Conservation (phyloP, 2,329 filamentous ascomycete genomes). For the Parasarocladium wereldwijsianum region DNA sequence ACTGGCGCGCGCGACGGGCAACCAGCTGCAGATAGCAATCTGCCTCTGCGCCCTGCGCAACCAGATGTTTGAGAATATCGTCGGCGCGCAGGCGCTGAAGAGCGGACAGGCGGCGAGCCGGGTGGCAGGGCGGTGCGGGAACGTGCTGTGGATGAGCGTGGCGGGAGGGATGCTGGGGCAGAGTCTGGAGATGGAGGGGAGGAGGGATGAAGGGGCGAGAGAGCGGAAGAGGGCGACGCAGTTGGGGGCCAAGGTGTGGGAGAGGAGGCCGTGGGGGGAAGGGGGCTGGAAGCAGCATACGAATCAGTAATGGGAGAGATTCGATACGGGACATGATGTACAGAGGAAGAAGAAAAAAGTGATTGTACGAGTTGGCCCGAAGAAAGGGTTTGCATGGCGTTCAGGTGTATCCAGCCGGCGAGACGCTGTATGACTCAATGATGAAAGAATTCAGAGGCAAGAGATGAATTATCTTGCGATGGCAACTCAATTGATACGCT, state of each 20-base stretch:
- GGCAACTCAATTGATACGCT: too few relatives aligned
- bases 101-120: conserved; percentile 54
- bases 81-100: conserved; percentile 68
- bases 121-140: conserved; percentile 55
- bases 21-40: conserved; percentile 70
- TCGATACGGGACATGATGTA: too few relatives aligned
- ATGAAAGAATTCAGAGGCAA: too few relatives aligned
- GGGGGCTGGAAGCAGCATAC: too few relatives aligned
- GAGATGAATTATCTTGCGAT: too few relatives aligned
- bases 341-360: too few relatives aligned
- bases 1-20: conserved; percentile 53
- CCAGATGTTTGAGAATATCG: conserved; percentile 66
- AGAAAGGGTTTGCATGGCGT: too few relatives aligned
- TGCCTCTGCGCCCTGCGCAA: conserved; percentile 74
- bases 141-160: conserved; percentile 66
- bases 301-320: too few relatives aligned
- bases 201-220: conserved; percentile 26
- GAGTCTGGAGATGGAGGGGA: conserved; percentile 59
- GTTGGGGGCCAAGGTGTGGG: conserved; percentile 4
- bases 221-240: conserved; percentile 26
- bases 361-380: too few relatives aligned
- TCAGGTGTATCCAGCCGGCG: too few relatives aligned
- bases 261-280: too few relatives aligned
- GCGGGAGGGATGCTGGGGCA: conserved; percentile 65
- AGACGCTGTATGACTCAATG: too few relatives aligned